Percentiles rank a stretch among this genome's conserved stretches.
phyloP scores from a whole-genome alignment of 75 land plant species.

The Pinus albicaulis region DNA sequence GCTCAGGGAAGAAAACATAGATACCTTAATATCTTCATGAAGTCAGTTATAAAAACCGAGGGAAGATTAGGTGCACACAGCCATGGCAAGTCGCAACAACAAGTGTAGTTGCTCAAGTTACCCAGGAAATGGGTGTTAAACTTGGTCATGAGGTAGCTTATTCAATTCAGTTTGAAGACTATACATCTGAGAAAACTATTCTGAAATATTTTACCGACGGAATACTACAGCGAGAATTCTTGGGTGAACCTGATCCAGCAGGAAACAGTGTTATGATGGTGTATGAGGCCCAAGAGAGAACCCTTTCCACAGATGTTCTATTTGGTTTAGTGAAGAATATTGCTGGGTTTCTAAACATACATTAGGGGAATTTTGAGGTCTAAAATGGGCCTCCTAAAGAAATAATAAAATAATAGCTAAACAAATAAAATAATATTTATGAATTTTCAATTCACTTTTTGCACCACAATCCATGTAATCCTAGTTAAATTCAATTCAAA shows the following conservation, averaged over 20 bases:
- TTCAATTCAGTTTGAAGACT: constrained; percentile 97
- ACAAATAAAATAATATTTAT: too few relatives aligned
- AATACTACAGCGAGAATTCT: constrained; percentile 86
- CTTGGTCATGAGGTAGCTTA: constrained; percentile 99
- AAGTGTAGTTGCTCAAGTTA: constrained; percentile 96
- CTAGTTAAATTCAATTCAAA: too few relatives aligned
- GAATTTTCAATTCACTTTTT: too few relatives aligned
- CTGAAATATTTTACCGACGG: constrained; percentile 99
- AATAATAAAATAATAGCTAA: too few relatives aligned
- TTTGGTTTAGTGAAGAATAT: constrained; percentile 44
- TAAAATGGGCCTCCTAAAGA: too few relatives aligned
- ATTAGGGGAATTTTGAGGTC: too few relatives aligned
- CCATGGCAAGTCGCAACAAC: constrained; percentile 97
- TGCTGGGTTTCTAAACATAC: too few relatives aligned
- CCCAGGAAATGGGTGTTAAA: constrained; percentile 96
- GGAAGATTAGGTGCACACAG: constrained; percentile 96
- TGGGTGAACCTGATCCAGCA: constrained; percentile 91
- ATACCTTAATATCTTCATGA: too few relatives aligned
- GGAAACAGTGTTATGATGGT: constrained; percentile 98
- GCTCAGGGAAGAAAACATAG: too few relatives aligned
- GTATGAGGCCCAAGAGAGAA: constrained; percentile 96
- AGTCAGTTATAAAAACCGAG: too few relatives aligned
- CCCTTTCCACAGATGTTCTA: constrained; percentile 82
- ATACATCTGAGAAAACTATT: constrained; percentile 88
- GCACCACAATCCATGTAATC: too few relatives aligned